Evolutionary conservation across 2,329 filamentous ascomycete species (phyloP).

Genomic region (Diaporthe humulicola): DNA sequence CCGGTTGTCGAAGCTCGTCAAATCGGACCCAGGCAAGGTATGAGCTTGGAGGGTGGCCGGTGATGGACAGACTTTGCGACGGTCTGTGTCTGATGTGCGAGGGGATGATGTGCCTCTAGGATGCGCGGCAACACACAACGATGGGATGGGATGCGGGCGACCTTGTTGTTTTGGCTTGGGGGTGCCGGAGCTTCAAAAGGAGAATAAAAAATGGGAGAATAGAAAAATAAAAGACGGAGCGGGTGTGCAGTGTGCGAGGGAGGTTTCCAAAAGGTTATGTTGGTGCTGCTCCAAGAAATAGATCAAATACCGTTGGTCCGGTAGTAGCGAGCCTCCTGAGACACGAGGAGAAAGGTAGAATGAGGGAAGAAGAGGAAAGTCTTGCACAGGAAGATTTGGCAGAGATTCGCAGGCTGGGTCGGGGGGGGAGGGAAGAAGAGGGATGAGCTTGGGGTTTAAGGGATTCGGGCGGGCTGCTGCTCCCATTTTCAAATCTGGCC

Average conservation of each 20-base stretch:
- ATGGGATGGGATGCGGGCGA: conserved; percentile 40
- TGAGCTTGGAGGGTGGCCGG: conserved; percentile 44
- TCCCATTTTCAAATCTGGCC: conserved; percentile 36
- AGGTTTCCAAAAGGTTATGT: conserved; percentile 24
- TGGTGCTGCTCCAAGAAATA: conserved; percentile 45
- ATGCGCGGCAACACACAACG: conserved; percentile 42
- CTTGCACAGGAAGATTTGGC: conserved; percentile 56
- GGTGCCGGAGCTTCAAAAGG: conserved; percentile 7
- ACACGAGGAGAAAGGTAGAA: conserved; percentile 49
- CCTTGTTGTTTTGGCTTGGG: conserved; percentile 15
- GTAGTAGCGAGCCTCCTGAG: conserved; percentile 50
- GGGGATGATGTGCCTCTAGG: conserved; percentile 52
- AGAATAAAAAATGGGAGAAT: conserved; percentile 37
- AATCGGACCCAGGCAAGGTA: conserved; percentile 47
- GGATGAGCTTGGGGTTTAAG: conserved; percentile 56
- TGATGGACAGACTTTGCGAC: conserved; percentile 51
- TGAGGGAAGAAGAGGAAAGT: conserved; percentile 56
- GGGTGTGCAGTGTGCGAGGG: conserved; percentile 15
- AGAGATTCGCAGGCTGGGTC: conserved; percentile 45
- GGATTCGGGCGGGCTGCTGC: conserved; percentile 46
- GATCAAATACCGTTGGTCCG: conserved; percentile 44
- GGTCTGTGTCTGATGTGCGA: conserved; percentile 51
- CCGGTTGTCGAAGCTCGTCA: conserved; percentile 49
- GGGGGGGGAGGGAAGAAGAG: conserved; percentile 50
- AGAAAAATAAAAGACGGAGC: conserved; percentile 39